phyloP scores from a whole-genome alignment of 805 yeast species.

The Monosporozyma servazzii region DNA sequence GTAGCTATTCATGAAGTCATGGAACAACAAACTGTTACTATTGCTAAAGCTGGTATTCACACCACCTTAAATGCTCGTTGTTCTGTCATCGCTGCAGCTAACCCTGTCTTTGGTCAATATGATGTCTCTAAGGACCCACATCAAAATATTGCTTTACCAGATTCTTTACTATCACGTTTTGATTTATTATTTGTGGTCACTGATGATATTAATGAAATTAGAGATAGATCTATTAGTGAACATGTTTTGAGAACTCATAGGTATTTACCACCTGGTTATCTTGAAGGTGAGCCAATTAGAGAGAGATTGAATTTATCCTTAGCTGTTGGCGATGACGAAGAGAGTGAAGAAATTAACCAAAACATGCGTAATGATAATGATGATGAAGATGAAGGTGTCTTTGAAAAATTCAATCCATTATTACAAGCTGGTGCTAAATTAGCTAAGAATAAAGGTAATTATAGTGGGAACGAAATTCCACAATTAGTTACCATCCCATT shows the following conservation, averaged over 20 bases:
- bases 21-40: constrained; percentile 98
- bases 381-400: constrained; percentile 52
- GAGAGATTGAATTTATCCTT: constrained; percentile 62
- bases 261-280: constrained; percentile 74
- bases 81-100: constrained; percentile 95
- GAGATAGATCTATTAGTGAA: constrained; percentile 83
- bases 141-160: constrained; percentile 92
- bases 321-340: constrained; percentile 65
- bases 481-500: constrained; percentile 68
- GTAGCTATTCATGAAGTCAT: constrained; percentile 98
- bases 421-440: constrained; percentile 69
- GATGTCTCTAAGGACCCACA: constrained; percentile 95
- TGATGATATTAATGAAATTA: constrained; percentile 79
- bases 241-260: constrained; percentile 93
- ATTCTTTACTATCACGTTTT: constrained; percentile 91
- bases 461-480: constrained; percentile 31
- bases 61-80: constrained; percentile 94
- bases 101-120: constrained; percentile 94
- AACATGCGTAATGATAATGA: constrained; percentile 18
- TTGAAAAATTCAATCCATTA: constrained; percentile 72
- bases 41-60: constrained; percentile 96
- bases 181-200: constrained; percentile 93
- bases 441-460: constrained; percentile 30
- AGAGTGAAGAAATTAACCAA: constrained; percentile 35
- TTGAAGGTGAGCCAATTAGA: constrained; percentile 89